Conservation (phyloP, 192 early-diverging fungal genomes). For the Coemansia sp. region DNA sequence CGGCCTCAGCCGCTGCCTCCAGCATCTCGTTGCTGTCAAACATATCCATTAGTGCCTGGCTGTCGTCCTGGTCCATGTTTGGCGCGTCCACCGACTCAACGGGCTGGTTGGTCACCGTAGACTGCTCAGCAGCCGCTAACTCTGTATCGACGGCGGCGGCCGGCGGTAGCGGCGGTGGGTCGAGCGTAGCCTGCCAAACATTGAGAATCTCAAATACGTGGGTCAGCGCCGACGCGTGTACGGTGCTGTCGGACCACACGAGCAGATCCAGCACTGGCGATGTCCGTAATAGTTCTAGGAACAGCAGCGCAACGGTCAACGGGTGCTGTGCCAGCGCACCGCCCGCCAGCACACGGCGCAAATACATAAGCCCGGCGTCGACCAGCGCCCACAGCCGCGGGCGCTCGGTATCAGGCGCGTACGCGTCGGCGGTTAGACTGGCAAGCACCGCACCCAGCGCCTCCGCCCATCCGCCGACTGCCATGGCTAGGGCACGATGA, state of each 20-base stretch:
- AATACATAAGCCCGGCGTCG: constrained; percentile 37
- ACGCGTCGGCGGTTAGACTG: neutral
- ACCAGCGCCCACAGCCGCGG: constrained; percentile 25
- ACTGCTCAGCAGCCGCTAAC: too few relatives aligned
- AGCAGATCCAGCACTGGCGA: constrained; percentile 11
- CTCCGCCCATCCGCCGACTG: constrained; percentile 30
- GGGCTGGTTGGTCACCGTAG: neutral
- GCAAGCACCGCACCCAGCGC: constrained; percentile 17
- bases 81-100: too few relatives aligned
- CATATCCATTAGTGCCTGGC: constrained; percentile 23
- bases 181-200: constrained; percentile 9
- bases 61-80: constrained; percentile 4
- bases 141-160: too few relatives aligned
- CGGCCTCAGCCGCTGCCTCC: constrained; percentile 28
- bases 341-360: constrained; percentile 32
- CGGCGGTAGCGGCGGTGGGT: neutral
- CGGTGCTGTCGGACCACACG: neutral
- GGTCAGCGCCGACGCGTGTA: neutral
- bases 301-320: constrained; percentile 17
- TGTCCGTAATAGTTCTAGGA: constrained; percentile 18
- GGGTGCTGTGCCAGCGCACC: constrained; percentile 13
- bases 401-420: neutral
- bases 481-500: constrained; percentile 21
- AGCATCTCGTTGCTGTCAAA: constrained; percentile 32
- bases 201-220: constrained; percentile 10